Percentiles rank a stretch among this genome's conserved stretches.
Evolutionary conservation across 352 stramenopile genomes (phyloP).

Genomic region (Phytophthora citricola): DNA sequence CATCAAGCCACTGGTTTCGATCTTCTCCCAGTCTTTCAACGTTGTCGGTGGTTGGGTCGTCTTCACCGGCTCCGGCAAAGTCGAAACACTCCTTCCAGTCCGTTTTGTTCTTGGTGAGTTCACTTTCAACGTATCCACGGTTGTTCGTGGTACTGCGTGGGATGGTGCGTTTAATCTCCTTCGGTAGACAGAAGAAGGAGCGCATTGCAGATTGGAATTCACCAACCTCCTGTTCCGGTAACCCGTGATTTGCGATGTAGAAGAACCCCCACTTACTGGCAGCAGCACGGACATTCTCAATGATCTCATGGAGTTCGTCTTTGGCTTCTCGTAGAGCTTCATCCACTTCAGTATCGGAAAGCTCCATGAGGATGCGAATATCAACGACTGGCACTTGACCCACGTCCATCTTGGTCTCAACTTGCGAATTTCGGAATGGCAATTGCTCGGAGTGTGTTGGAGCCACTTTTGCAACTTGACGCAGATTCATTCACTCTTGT

Average conservation of each 20-base stretch:
- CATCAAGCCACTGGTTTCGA: slow-evolving; percentile 84
- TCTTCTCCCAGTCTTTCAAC: slow-evolving; percentile 84
- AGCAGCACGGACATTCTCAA: slow-evolving; percentile 30
- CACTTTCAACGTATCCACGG: slow-evolving; percentile 93
- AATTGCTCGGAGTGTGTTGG: too few species aligned
- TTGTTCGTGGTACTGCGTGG: slow-evolving; percentile 83
- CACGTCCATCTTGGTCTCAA: background rate
- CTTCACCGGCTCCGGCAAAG: slow-evolving; percentile 51
- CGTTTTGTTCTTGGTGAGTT: slow-evolving; percentile 93
- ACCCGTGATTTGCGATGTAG: slow-evolving; percentile 87
- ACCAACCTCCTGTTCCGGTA: slow-evolving; percentile 63
- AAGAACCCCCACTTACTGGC: slow-evolving; percentile 92
- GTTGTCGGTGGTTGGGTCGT: slow-evolving; percentile 44
- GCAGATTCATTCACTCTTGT: background rate
- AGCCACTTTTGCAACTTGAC: background rate
- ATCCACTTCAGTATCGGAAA: slow-evolving; percentile 38
- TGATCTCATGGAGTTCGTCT: slow-evolving; percentile 16
- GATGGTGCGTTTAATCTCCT: slow-evolving; percentile 57
- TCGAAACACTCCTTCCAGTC: slow-evolving; percentile 94
- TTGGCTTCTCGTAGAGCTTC: slow-evolving; percentile 13
- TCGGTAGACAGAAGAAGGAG: slow-evolving; percentile 85
- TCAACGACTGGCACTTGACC: slow-evolving; percentile 43
- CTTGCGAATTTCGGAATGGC: background rate
- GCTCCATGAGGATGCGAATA: slow-evolving; percentile 52
- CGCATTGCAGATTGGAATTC: slow-evolving; percentile 68